Evolutionary conservation across 331 rosid genomes (phyloP).

Genomic region (Rhamnella rubrinervis): DNA sequence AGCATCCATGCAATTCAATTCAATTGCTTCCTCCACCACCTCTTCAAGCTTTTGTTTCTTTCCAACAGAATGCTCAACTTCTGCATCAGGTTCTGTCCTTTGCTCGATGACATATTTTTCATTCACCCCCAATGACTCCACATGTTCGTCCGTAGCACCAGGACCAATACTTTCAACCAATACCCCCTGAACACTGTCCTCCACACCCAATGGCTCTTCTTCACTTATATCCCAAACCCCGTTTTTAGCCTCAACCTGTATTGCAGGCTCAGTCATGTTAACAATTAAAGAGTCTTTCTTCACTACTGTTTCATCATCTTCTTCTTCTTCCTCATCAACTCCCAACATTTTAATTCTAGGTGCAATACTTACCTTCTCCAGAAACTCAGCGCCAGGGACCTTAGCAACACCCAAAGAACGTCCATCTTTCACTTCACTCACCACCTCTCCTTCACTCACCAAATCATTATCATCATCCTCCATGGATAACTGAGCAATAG

Average conservation of each 20-base stretch:
- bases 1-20: constrained; percentile 11
- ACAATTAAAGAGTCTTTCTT: constrained; percentile 1
- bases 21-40: constrained; percentile 18
- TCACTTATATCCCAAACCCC: not conserved
- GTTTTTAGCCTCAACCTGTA: constrained; percentile 17
- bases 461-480: constrained; percentile 31
- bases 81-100: constrained; percentile 4
- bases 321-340: constrained; percentile 24
- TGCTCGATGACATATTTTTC: constrained; percentile 6
- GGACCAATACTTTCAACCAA: no score
- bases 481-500: constrained; percentile 56
- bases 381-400: constrained; percentile 8
- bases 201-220: constrained; percentile 7
- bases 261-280: not conserved
- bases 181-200: constrained; percentile 3
- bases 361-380: constrained; percentile 22
- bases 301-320: not conserved
- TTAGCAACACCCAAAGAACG: constrained; percentile 24
- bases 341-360: constrained; percentile 33
- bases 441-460: constrained; percentile 21
- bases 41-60: constrained; percentile 23
- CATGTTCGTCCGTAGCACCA: no score
- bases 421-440: constrained; percentile 19
- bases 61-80: constrained; percentile 20
- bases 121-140: no score